phyloP scores from a whole-genome alignment of 2,329 filamentous ascomycete genomes.

The Phialophora tarda region DNA sequence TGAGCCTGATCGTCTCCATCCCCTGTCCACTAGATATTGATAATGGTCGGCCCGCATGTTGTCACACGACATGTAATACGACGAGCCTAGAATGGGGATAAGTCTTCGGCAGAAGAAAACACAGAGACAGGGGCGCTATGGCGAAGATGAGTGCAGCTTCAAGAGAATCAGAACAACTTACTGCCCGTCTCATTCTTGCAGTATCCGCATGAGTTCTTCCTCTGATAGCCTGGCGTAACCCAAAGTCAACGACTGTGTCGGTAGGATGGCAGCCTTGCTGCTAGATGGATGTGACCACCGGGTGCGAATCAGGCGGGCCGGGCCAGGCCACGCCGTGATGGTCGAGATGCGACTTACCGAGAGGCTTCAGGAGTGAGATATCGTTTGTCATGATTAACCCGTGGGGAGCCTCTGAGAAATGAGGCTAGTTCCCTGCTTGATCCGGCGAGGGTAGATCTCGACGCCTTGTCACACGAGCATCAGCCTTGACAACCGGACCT shows the following conservation, averaged over 20 bases:
- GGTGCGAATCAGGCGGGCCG: conserved; percentile 9
- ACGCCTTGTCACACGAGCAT: conserved; percentile 21
- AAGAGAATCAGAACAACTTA: conserved; percentile 46
- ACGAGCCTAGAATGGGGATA: conserved; percentile 45
- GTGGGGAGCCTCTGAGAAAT: conserved; percentile 2
- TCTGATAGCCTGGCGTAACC: conserved; percentile 51
- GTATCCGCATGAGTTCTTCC: conserved; percentile 54
- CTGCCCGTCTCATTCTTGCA: conserved; percentile 54
- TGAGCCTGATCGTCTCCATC: conserved; percentile 57
- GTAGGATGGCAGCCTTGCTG: conserved; percentile 17
- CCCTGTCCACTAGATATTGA: conserved; percentile 54
- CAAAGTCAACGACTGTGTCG: conserved; percentile 23
- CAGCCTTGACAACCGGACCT: background rate
- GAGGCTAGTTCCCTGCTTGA: conserved; percentile 13
- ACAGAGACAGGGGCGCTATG: conserved; percentile 1
- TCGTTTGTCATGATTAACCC: conserved; percentile 47
- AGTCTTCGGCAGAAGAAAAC: conserved; percentile 16
- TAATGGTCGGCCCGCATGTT: conserved; percentile 54
- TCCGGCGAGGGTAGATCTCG: conserved; percentile 15
- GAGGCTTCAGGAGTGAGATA: conserved; percentile 52
- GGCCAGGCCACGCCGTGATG: conserved; percentile 16
- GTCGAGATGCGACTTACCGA: conserved; percentile 46
- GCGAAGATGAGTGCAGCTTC: conserved; percentile 41
- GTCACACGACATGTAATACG: conserved; percentile 54
- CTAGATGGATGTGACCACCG: conserved; percentile 1